Conservation (phyloP, 352 stramenopile species). For the Phytophthora fragariaefolia region DNA sequence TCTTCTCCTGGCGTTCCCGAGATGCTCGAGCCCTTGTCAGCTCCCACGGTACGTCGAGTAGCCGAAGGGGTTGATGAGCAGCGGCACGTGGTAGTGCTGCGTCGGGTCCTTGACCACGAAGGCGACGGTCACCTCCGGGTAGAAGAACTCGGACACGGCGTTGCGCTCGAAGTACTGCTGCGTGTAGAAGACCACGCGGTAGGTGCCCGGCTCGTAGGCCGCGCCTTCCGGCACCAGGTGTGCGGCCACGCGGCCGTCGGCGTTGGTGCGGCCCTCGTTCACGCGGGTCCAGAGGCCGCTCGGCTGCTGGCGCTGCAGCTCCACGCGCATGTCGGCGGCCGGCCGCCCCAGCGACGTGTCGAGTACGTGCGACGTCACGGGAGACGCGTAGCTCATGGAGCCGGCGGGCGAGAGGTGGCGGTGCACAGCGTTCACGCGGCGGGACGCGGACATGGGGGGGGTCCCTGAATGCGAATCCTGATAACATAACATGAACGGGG, state of each 20-base stretch:
- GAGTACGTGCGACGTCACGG: constrained; percentile 89
- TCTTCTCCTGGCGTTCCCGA: too few relatives aligned
- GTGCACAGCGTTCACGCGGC: constrained; percentile 21
- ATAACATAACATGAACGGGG: too few relatives aligned
- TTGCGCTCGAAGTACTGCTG: constrained; percentile 79
- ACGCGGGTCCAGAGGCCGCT: constrained; percentile 40
- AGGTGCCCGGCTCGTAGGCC: constrained; percentile 58
- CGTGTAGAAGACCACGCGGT: constrained; percentile 87
- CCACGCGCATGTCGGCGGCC: constrained; percentile 70
- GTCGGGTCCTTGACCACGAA: constrained; percentile 78
- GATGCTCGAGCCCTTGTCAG: too few relatives aligned
- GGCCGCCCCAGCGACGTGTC: constrained; percentile 83
- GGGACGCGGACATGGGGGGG: constrained; percentile 19
- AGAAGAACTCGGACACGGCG: constrained; percentile 81
- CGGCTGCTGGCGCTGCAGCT: constrained; percentile 58
- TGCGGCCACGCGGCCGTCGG: constrained; percentile 63
- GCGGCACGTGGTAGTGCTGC: constrained; percentile 90
- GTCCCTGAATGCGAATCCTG: not conserved
- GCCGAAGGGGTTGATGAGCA: constrained; percentile 90
- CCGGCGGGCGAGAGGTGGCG: constrained; percentile 27
- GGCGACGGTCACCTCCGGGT: constrained; percentile 82
- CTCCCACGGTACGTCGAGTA: constrained; percentile 92
- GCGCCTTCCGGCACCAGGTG: constrained; percentile 53
- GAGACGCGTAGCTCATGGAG: constrained; percentile 62
- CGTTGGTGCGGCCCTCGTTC: constrained; percentile 72